phyloP scores from a whole-genome alignment of 2,329 filamentous ascomycete genomes.

The Scytalidium sp. region DNA sequence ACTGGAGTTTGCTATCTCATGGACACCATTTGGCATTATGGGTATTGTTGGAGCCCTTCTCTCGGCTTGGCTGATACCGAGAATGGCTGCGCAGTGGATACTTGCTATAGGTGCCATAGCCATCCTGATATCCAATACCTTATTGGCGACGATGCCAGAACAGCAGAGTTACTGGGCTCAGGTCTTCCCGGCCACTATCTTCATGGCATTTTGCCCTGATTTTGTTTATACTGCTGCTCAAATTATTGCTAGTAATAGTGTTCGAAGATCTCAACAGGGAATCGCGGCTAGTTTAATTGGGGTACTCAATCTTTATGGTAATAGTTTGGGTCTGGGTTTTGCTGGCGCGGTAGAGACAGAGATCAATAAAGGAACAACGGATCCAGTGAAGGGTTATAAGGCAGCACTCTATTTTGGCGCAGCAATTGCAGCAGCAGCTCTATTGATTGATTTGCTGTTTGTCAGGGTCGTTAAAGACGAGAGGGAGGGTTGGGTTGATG shows the following conservation, averaged over 20 bases:
- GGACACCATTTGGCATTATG: conserved; percentile 39
- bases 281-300: conserved; percentile 47
- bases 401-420: conserved; percentile 39
- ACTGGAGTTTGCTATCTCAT: conserved; percentile 36
- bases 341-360: conserved; percentile 35
- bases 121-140: conserved; percentile 25
- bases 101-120: conserved; percentile 36
- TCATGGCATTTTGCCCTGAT: conserved; percentile 41
- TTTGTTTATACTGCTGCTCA: conserved; percentile 46
- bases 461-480: conserved; percentile 41
- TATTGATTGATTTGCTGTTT: conserved; percentile 33
- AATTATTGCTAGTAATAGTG: too few relatives aligned
- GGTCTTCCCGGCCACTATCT: conserved; percentile 35
- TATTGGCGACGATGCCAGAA: conserved; percentile 41
- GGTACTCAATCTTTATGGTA: conserved; percentile 37
- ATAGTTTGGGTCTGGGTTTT: conserved; percentile 40
- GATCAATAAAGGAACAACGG: conserved; percentile 10
- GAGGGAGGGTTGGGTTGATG: conserved; percentile 29
- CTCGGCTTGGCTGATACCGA: conserved; percentile 43
- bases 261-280: conserved; percentile 43
- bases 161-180: conserved; percentile 43
- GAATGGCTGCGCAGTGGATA: conserved; percentile 45
- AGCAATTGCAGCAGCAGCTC: conserved; percentile 29
- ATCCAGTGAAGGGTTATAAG: conserved; percentile 31
- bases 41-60: conserved; percentile 33